Conservation (phyloP, 106 monocot species). For the Triglochin maritima region DNA sequence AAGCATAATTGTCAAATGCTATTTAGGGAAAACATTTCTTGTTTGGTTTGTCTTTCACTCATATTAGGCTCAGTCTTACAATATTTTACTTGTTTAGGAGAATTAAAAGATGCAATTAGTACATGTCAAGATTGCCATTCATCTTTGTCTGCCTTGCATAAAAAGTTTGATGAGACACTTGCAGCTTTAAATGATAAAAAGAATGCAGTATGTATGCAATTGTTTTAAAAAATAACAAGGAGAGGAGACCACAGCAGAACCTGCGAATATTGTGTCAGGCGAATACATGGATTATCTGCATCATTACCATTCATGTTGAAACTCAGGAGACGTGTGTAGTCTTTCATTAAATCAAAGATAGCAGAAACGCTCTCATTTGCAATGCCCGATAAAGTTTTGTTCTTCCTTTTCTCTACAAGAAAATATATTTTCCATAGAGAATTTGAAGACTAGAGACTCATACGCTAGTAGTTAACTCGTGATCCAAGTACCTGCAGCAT, state of each 20-base stretch:
- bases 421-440: neutral
- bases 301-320: conserved; percentile 7
- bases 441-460: neutral
- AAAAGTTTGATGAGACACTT: no score
- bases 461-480: neutral
- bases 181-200: no score
- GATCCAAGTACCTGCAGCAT: conserved; percentile 41
- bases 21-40: no score
- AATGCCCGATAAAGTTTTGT: conserved; percentile 19
- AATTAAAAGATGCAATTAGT: no score
- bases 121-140: no score
- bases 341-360: conserved; percentile 29
- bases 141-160: no score
- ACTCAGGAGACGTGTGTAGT: conserved; percentile 14
- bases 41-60: no score
- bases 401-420: conserved; percentile 36
- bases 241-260: conserved; percentile 11
- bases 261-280: conserved; percentile 62
- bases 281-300: conserved; percentile 31
- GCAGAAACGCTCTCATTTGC: conserved; percentile 28
- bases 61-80: no score
- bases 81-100: no score
- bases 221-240: no score
- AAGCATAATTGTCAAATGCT: no score
- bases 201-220: no score